Base-by-base conservation (phyloP, 768 basidiomycete species). In the Lactarius hengduanensis region DNA sequence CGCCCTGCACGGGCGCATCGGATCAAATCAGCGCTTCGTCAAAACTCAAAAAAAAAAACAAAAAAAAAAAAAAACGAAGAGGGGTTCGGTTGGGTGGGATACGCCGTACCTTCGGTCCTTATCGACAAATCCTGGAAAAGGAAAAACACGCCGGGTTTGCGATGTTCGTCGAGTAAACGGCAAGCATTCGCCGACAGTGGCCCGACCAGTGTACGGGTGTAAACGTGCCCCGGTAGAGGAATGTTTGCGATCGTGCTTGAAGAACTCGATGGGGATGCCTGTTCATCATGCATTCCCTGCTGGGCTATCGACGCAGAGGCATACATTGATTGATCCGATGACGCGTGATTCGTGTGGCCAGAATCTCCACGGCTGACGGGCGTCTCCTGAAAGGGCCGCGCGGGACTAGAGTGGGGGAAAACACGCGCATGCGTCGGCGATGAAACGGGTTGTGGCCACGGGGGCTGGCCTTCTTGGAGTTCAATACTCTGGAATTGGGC, bases 111-210 rank as follows among this genome's bases (percentile, higher is more conserved):
- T 84, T 98, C 96, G 22, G 92, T 96, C 64, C 96, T 85, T 57
- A 98, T 91, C 56, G 92, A 94, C 61, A 98, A 78, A 78, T 97
- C 96, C 75, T 94, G 94, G 78, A 96, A 94, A 68, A 97, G 87
- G 80, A 97, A 98, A 77, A 94, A 98, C 69, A 97, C 89, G 8
- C 95, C 96, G 59, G 85, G 83, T 68, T 88, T 87, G 67, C 90
- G 88, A 76, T 94, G 86, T 73, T 94, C 91, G 74, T 96, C 94
- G 64, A 86, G 78, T 59, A 97, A 81, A 59, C 89, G 86, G 75
- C 89, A 90, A 18, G 93, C 95, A 74, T 92, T 92, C 36, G 93
- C 87, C 20, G 90, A 90, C 18, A 96, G 82, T 1, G 94, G 91
- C 10, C 96, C 96, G 64, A 97, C 92, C 8, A 97, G 84, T 1